Conservation (phyloP, 2,329 filamentous ascomycete genomes). For the Cytospora schulzeri region DNA sequence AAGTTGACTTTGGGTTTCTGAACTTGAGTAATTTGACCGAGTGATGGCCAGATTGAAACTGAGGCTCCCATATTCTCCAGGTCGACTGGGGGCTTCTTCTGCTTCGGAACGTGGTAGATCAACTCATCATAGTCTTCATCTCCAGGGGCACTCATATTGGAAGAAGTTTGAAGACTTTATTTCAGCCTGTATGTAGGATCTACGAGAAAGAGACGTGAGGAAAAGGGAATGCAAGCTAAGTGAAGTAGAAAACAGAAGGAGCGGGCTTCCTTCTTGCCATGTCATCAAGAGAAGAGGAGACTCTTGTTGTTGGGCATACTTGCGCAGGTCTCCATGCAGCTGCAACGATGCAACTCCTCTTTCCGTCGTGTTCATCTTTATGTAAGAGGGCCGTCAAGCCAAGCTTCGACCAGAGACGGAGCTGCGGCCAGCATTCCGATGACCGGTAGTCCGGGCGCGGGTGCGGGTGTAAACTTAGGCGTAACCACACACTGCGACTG, state of each 20-base stretch:
- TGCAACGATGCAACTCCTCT: slow-evolving; percentile 19
- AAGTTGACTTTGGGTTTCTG: slow-evolving; percentile 55
- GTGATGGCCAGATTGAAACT: slow-evolving; percentile 64
- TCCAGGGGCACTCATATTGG: slow-evolving; percentile 29
- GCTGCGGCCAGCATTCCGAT: neutral
- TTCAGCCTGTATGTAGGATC: neutral
- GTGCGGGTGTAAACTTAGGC: no score
- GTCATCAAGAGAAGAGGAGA: slow-evolving; percentile 14
- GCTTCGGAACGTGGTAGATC: slow-evolving; percentile 43
- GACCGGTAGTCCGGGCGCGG: neutral
- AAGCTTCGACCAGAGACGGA: neutral
- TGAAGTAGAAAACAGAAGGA: neutral
- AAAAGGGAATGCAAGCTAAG: neutral
- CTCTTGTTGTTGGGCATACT: neutral
- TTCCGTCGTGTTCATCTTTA: slow-evolving; percentile 6
- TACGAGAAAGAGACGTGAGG: slow-evolving; percentile 7
- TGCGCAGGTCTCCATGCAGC: slow-evolving; percentile 12
- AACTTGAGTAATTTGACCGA: slow-evolving; percentile 73
- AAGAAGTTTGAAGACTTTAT: neutral
- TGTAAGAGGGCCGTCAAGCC: neutral
- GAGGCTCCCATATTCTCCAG: slow-evolving; percentile 40
- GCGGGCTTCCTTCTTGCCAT: neutral
- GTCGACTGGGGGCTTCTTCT: slow-evolving; percentile 37
- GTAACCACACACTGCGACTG: no score
- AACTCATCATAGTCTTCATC: slow-evolving; percentile 41